Base-by-base conservation (phyloP, 768 basidiomycete species). In the Rhizopogon vinicolor region DNA sequence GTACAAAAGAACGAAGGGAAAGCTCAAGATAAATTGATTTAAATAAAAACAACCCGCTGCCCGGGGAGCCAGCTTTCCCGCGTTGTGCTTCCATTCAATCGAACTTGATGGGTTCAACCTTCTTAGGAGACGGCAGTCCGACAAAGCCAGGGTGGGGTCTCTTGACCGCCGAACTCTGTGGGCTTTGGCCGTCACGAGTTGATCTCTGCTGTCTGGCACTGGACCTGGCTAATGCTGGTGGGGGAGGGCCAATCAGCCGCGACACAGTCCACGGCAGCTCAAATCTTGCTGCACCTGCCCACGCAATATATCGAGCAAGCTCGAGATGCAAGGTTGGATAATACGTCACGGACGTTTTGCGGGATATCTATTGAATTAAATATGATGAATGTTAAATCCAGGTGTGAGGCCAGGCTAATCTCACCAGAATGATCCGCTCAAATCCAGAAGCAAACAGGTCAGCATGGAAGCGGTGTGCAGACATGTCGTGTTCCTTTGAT, bases 261-360 rank as follows among this genome's bases (percentile, higher is more conserved):
- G 86, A 84, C 35, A 95, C 77, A 8, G 88, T 81, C 77, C 87
- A 93, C 6, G 94, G 93, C 37, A 95, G 68, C 61, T 91, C 86
- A 62, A 84, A 88, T 35, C 85, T 85, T 40, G 91, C 81, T 14
- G 78, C 75, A 25, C 71, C 72, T 3, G 87, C 84, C 58, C 84
- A 78, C 1, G 80, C 75, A 60, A 98, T 79, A 68, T 98, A 98
- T 33, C 94, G 84, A 13, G 93, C 82, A 50, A 99, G 75, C 70
- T 99, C 96, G 41, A 98, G 85, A 70, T 99, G 97, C 1, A 99
- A 81, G 3, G 85, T 88, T 0, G 94, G 93, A 69, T 99, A 99
- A 71, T 97, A 98, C 12, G 88, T 86, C 22, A 88, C 85, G 16
- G 95, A 98, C 14, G 97, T 93, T 71, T 98, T 98, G 50, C 97